Conservation (phyloP, 208 protist genomes). For the Leishmania turanica region DNA sequence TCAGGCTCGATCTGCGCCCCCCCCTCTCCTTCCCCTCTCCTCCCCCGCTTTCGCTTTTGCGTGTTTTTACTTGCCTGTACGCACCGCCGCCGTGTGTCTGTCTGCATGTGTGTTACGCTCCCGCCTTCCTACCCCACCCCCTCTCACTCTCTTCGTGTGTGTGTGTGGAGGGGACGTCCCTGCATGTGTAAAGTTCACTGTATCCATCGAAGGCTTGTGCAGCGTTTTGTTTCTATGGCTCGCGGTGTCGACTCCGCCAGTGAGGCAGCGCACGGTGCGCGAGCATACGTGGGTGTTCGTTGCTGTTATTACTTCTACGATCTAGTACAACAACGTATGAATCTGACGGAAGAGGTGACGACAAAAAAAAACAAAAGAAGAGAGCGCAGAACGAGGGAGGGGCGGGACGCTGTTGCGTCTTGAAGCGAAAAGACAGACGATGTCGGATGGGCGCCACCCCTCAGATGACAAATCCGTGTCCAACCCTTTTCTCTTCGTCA, state of each 20-base stretch:
- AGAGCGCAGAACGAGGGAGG: background rate
- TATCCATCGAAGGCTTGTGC: background rate
- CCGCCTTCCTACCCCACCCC: background rate
- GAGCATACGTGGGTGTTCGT: background rate
- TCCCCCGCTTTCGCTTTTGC: background rate
- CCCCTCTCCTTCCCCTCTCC: background rate
- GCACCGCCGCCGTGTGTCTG: background rate
- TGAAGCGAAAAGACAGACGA: background rate
- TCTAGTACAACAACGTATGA: background rate
- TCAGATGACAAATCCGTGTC: background rate
- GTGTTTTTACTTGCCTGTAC: background rate
- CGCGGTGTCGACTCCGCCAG: background rate
- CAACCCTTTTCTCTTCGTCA: background rate
- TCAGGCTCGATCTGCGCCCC: background rate
- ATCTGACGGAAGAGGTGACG: background rate
- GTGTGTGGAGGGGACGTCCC: background rate
- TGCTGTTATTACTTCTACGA: background rate
- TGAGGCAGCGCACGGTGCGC: background rate
- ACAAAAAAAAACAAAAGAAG: background rate
- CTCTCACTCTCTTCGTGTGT: background rate
- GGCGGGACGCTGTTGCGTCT: background rate
- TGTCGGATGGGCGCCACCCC: background rate
- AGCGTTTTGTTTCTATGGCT: background rate
- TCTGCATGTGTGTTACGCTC: background rate
- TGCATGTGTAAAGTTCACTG: background rate